Conservation (phyloP, 2,329 filamentous ascomycete genomes). For the Arachnomyces sp. region DNA sequence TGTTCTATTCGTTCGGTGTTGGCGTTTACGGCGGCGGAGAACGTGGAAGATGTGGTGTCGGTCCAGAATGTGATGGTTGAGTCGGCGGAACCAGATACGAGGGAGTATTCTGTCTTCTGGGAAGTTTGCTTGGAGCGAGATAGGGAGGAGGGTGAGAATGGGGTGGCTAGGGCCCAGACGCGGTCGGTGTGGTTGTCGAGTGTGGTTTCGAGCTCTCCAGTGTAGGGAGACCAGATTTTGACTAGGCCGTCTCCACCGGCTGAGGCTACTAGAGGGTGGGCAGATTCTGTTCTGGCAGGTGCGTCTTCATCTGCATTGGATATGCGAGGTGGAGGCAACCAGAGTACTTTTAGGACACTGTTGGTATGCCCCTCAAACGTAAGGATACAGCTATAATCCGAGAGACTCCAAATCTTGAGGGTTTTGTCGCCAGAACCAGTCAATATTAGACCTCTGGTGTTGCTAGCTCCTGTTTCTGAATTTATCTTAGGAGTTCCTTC, state of each 20-base stretch:
- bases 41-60: slow-evolving; percentile 77
- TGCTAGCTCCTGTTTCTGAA: slow-evolving; percentile 61
- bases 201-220: slow-evolving; percentile 76
- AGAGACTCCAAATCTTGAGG: slow-evolving; percentile 86
- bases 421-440: slow-evolving; percentile 96
- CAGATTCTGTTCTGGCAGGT: slow-evolving; percentile 22
- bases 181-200: slow-evolving; percentile 95
- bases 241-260: slow-evolving; percentile 91
- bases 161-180: slow-evolving; percentile 82
- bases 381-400: slow-evolving; percentile 83
- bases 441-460: slow-evolving; percentile 69
- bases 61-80: slow-evolving; percentile 92
- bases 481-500: slow-evolving; percentile 66
- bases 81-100: slow-evolving; percentile 87
- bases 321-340: slow-evolving; percentile 54
- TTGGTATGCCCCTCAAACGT: slow-evolving; percentile 97
- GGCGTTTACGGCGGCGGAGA: slow-evolving; percentile 62
- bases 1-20: slow-evolving; percentile 79
- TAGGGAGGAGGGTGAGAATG: slow-evolving; percentile 29
- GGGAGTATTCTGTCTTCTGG: slow-evolving; percentile 46
- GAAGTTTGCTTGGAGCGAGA: slow-evolving; percentile 22
- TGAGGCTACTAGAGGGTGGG: slow-evolving; percentile 54
- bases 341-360: slow-evolving; percentile 86
- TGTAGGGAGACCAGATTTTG: slow-evolving; percentile 88
- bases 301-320: slow-evolving; percentile 25